Conservation (phyloP, 139 green algal species). For the Pycnococcus provasolii region DNA sequence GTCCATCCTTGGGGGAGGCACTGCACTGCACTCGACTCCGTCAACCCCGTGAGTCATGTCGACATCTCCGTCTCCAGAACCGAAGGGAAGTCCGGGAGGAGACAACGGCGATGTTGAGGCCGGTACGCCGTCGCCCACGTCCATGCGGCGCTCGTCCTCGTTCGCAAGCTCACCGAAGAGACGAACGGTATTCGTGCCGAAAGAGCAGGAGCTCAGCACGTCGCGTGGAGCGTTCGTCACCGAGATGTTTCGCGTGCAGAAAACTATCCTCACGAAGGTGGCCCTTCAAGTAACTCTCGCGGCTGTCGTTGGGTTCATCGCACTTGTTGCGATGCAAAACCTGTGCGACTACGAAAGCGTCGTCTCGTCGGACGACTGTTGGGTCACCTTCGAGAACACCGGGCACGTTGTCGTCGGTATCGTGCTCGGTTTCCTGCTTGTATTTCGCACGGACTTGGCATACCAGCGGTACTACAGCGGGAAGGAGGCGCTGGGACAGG, state of each 20-base stretch:
- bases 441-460: conserved; percentile 19
- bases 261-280: conserved; percentile 12
- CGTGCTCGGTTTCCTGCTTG: conserved; percentile 18
- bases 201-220: neutral
- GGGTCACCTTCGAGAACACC: conserved; percentile 8
- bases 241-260: conserved; percentile 11
- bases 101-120: too few species aligned
- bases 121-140: too few species aligned
- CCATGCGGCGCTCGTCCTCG: too few species aligned
- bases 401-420: conserved; percentile 6
- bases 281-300: conserved; percentile 15
- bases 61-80: too few species aligned
- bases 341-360: conserved; percentile 1
- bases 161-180: too few species aligned
- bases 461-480: conserved; percentile 14
- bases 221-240: conserved; percentile 3
- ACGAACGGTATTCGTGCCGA: neutral
- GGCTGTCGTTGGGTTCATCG: neutral
- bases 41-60: too few species aligned
- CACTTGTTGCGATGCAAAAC: neutral
- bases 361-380: neutral
- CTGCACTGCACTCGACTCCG: too few species aligned
- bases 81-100: too few species aligned
- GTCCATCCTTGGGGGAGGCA: too few species aligned
- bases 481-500: conserved; percentile 5